Conservation (phyloP, 805 yeast species). For the Metschnikowia anglica region DNA sequence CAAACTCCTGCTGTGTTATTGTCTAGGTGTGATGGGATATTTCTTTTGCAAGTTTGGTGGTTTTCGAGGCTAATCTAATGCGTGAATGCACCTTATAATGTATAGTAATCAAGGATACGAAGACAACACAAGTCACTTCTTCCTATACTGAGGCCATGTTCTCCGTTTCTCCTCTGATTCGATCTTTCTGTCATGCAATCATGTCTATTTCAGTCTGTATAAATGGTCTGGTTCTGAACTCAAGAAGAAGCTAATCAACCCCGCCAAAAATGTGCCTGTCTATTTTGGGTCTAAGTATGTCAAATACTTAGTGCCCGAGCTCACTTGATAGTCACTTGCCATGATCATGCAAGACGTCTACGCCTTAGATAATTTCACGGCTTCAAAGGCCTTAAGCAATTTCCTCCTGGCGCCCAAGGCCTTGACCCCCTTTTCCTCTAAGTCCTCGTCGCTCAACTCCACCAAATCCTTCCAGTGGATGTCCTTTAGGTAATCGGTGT, state of each 20-base stretch:
- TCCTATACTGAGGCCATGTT: too few species aligned
- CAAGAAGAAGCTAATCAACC: too few species aligned
- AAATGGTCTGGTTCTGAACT: background rate
- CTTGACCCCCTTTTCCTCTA: conserved; percentile 79
- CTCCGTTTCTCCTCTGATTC: too few species aligned
- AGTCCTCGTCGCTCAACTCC: conserved; percentile 61
- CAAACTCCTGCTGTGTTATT: conserved; percentile 34
- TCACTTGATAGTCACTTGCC: too few species aligned
- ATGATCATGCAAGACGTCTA: background rate
- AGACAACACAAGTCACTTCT: too few species aligned
- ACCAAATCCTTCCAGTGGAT: conserved; percentile 79
- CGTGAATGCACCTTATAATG: background rate
- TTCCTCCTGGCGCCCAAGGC: conserved; percentile 97
- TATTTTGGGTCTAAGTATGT: conserved; percentile 2
- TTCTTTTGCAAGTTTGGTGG: background rate
- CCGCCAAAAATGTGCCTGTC: too few species aligned
- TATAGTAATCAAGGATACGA: background rate
- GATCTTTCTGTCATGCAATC: conserved; percentile 9
- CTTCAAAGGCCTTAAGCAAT: conserved; percentile 85
- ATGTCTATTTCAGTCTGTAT: conserved; percentile 1
- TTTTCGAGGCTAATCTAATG: too few species aligned
- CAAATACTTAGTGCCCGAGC: conserved; percentile 4
- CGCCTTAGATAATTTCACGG: conserved; percentile 47
- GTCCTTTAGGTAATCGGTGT: conserved; percentile 77
- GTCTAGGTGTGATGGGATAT: conserved; percentile 16